These are phyloP conservation scores for Thalassiosira livingstoniorum DNA, from an alignment of 352 stramenopile species.

Conservation along the genomic window DNA sequence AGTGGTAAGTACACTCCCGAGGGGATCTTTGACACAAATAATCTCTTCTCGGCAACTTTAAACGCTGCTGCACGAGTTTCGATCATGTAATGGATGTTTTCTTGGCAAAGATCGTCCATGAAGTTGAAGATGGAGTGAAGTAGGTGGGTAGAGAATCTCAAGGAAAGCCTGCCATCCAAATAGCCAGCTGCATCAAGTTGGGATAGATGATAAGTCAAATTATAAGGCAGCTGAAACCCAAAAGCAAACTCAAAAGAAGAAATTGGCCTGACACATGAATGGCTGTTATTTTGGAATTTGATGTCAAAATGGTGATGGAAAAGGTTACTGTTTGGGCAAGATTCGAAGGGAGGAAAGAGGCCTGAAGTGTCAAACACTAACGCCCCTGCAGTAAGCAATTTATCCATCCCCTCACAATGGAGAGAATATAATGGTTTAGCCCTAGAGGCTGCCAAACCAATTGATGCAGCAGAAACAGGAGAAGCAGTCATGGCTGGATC, in stretches of 20 bases:
- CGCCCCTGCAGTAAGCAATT: background rate
- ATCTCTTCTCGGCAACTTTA: background rate
- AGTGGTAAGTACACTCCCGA: background rate
- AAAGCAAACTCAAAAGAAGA: constrained; percentile 30
- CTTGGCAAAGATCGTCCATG: background rate
- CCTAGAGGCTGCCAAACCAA: background rate
- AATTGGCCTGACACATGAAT: constrained; percentile 14
- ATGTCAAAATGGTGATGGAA: constrained; percentile 39
- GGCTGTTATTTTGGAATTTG: background rate
- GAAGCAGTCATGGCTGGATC: no score
- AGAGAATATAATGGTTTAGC: background rate
- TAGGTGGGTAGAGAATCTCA: constrained; percentile 2
- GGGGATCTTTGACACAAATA: constrained; percentile 34
- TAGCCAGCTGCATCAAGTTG: background rate
- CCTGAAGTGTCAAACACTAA: background rate
- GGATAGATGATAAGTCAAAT: constrained; percentile 16
- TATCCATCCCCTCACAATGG: background rate
- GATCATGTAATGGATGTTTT: constrained; percentile 9
- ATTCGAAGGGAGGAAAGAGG: constrained; percentile 1
- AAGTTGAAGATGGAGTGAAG: background rate
- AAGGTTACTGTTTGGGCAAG: constrained; percentile 8
- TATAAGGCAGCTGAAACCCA: constrained; percentile 6
- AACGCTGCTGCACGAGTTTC: background rate
- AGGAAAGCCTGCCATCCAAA: constrained; percentile 8
- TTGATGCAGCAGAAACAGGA: no score